Conservation (phyloP, 1,284 basidiomycete genomes). For the Cutaneotrichosporon mucoides region DNA sequence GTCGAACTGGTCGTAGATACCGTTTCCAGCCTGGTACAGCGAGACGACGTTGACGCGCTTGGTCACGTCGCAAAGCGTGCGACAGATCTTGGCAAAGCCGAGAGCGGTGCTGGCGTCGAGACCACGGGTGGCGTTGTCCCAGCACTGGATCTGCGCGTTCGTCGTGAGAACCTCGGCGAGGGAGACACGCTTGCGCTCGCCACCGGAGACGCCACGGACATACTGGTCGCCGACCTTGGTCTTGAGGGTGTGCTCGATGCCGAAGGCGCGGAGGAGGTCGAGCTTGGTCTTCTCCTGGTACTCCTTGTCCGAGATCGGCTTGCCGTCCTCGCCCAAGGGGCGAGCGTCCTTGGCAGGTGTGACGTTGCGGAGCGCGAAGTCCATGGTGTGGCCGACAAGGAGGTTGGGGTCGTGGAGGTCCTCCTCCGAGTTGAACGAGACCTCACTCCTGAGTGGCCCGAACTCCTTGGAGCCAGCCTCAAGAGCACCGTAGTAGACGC, state of each 20-base stretch:
- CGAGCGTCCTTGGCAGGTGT: slow-evolving; percentile 29
- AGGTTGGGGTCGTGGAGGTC: slow-evolving; percentile 44
- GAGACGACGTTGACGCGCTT: slow-evolving; percentile 73
- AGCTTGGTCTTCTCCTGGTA: slow-evolving; percentile 10
- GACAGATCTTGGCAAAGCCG: slow-evolving; percentile 67
- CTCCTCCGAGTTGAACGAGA: slow-evolving; percentile 43
- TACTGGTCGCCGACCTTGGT: slow-evolving; percentile 60
- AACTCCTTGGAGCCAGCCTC: slow-evolving; percentile 17
- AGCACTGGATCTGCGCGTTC: slow-evolving; percentile 59
- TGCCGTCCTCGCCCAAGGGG: slow-evolving; percentile 24
- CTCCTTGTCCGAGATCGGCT: slow-evolving; percentile 33
- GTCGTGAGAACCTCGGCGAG: slow-evolving; percentile 66
- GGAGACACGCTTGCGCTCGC: slow-evolving; percentile 63
- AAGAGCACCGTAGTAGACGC: slow-evolving; percentile 48
- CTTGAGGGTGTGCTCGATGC: slow-evolving; percentile 61
- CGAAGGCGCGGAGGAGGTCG: slow-evolving; percentile 61
- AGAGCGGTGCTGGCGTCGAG: slow-evolving; percentile 82
- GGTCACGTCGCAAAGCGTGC: slow-evolving; percentile 71
- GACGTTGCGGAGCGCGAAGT: slow-evolving; percentile 43
- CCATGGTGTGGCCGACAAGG: slow-evolving; percentile 42
- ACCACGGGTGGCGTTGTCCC: slow-evolving; percentile 59
- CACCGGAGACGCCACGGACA: slow-evolving; percentile 72
- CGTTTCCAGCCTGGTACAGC: slow-evolving; percentile 65
- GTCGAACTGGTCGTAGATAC: slow-evolving; percentile 57
- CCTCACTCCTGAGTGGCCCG: slow-evolving; percentile 10